Evolutionary conservation across 2,329 filamentous ascomycete species (phyloP), one percentile per base, ranked within the genome.

Genomic region (Hypoxylon sp.): DNA sequence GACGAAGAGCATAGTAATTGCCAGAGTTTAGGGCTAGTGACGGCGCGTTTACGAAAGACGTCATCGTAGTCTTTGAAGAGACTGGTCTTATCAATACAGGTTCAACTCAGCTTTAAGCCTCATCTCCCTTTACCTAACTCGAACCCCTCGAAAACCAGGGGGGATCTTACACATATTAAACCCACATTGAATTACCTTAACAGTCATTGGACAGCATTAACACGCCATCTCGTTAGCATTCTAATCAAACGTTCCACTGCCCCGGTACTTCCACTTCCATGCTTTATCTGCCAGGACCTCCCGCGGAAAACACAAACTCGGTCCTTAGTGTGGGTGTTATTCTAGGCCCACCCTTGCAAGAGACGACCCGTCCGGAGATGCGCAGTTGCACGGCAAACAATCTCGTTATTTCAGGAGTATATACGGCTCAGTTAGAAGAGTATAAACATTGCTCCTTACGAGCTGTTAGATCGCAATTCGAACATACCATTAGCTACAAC

Each of bases 341-440:
- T 60, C 52, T 42, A 54, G 70, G 65, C 70, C 71, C 69, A 72
- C 67, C 51, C 9, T 57, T 35, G 29, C 29, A 31, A 31, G 24
- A 65, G 62, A 65, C 63, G 53, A 64, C 52, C 26, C 17, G 46
- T 68, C 72, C 74, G 74, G 74, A 76, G 69, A 76, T 76, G 68
- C 74, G 70, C 54, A 70, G 50, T 72, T 61, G 5, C 56, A 60
- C 44, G 19, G 51, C 42, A 65, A 50, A n/a, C 50, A n/a, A 19
- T 57, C 31, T 65, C 53, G 10, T 29, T 65, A 57, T 24, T 19
- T 24, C 39, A 35, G 29, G 52, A 54, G 53, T 57, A 62, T 66
- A 52, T 31, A 22, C 47, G 46, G 14, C 22, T 55, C 37, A 14
- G 13, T 35, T 37, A 8, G 35, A 42, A 65, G 69, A 62, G 58